Evolutionary conservation across 2,329 filamentous ascomycete species (phyloP), one percentile per base, ranked within the genome.

Genomic region (Ascochyta koolunga): DNA sequence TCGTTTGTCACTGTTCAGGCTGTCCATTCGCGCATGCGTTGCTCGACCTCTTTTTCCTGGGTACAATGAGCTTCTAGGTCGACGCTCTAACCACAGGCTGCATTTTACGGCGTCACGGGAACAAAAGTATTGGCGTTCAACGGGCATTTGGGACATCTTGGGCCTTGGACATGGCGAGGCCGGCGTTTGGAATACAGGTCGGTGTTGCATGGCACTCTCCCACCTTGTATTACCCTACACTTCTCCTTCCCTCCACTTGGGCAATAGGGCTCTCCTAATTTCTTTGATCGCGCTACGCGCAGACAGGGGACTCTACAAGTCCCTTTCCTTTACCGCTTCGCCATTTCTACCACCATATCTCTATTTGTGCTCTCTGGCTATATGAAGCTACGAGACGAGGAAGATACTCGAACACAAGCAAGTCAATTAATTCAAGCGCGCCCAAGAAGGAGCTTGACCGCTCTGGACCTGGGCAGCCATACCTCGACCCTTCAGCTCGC

Each of bases 81-180:
- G 47, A 54, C 54, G 58, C 60, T 61, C 59, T 48, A 58, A 56
- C 66, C 59, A 60, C 62, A 67, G 66, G 64, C 64, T 72, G 73
- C 74, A 76, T 76, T 74, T 73, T 50, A 74, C 63, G 74, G 74
- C 73, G 74, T 75, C 70, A 70, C 61, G 68, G 72, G 68, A 50
- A 44, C 64, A 65, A 70, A 74, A 71, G 70, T 72, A 71, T 65
- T 67, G 72, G 74, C 70, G 72, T 74, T 73, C 55, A 64, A 65
- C 53, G 60, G 71, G 70, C 70, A 72, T 73, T 29, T 67, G 64
- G 64, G 58, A 63, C 60, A 60, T 59, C 62, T 58, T 59, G 59
- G 50, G 56, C 51, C 49, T 54, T 62, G 67, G 66, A 65, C 51
- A 58, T 65, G 51, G 60, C 61, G 66, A 65, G 67, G 68, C 70